Evolutionary conservation across 2,329 filamentous ascomycete genomes (phyloP), one percentile per base, ranked within the genome.

Genomic region (Septoria petroselini): DNA sequence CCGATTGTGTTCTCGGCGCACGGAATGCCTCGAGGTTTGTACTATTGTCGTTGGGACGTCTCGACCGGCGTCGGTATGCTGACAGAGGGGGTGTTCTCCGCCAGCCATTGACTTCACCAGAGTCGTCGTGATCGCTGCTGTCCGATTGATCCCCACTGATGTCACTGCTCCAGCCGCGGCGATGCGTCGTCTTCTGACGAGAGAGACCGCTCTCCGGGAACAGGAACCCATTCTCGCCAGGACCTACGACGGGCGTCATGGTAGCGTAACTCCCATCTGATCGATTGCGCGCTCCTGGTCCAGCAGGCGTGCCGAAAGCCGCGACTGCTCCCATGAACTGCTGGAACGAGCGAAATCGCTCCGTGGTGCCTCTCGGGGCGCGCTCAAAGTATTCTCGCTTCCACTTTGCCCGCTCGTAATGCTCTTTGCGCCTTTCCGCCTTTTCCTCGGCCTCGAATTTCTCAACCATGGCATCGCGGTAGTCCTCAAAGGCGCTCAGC

Each of bases 141-240:
- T 62, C 62, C 4, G 63, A 65, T 40, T 67, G 65, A 52, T 67
- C 65, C 18, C 60, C 62, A 23, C 58, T 65, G 25, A 67, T 62
- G 42, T 67, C 65, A 47, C 61, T 67, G 40, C 64, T 67, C 54
- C 56, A 66, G n/a, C 58, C 62, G 48, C 63, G 54, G 18, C 54
- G 50, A 47, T 65, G 62, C 30, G 43, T 31, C 7, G 58, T 55
- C 50, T 56, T 60, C 6, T 49, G 41, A 15, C 52, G 50, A n/a
- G 53, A 47, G 7, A 61, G 46, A 3, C 50, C 52, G 34, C 51
- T 58, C 11, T 63, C 59, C 5, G 62, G 58, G 8, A 37, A 48
- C 4, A 62, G 49, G 29, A 58, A 61, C n/a, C 50, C 55, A 33
- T 41, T 48, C 25, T 58, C 54, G 8, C 54, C 42, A 2, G 54